Base-by-base conservation (phyloP, 306 rosid species). In the Ziziphus jujuba region DNA sequence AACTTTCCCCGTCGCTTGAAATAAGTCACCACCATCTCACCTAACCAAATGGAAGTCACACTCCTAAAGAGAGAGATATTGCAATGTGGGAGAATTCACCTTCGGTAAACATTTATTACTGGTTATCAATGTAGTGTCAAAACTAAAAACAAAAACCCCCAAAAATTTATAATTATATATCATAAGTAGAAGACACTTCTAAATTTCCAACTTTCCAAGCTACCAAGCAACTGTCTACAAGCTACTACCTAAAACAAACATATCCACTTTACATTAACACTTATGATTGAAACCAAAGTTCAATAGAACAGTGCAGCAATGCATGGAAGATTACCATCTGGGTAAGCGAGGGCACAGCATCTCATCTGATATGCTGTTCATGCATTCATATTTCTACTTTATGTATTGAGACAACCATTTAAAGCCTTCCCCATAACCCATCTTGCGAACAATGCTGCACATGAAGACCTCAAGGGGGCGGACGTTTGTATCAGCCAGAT, bases 371-470 rank as follows among this genome's bases (percentile, higher is more conserved):
- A 60, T 57, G 36, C 71, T 28, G 33, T 28, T 28, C 33, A 28
- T 28, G 33, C 33, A 28, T 28, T 28, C 2, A 40, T 40, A 8
- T 40, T 40, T 40, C 85, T 85, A 88, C 74, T 89, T 80, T 70
- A 89, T 87, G 81, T 89, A 89, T 76, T 89, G 96, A 68, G 96
- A 89, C 54, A 89, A 75, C 96, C 96, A 89, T 82, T 79, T 77
- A 59, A 89, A 89, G 72, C 96, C 96, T 58, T 89, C 96, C 0
- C 96, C 96, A 17, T 89, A 89, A 4, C 92, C 96, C 96, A 89
- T 89, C 80, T 89, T 89, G 70, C 92, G 92, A 56, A 89, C 92
- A 36, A 89, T 89, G 51, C 96, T 89, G 81, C 96, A 89, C 96
- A 89, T 89, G 78, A 87, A 89, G n/a, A 89, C 92, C 75, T 89